phyloP scores from a whole-genome alignment of 1,139 yeast genomes.

The Yamadazyma dushanensis region DNA sequence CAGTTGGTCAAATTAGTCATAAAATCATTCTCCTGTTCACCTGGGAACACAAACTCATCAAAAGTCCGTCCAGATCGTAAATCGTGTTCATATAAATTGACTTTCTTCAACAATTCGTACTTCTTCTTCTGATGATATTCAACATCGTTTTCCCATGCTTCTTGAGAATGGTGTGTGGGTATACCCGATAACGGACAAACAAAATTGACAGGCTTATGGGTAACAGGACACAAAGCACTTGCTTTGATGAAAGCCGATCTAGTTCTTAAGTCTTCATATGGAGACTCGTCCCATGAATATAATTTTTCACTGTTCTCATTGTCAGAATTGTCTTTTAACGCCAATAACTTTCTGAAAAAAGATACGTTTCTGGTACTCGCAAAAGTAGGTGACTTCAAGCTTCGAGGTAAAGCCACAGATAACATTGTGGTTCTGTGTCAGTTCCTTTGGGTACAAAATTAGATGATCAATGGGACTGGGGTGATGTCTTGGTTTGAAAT shows the following conservation, averaged over 20 bases:
- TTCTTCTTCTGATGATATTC: slow-evolving; percentile 68
- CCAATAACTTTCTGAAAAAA: slow-evolving; percentile 40
- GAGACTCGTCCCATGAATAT: slow-evolving; percentile 80
- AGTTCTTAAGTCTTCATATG: slow-evolving; percentile 81
- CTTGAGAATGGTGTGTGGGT: slow-evolving; percentile 89
- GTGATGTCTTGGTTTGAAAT: not conserved
- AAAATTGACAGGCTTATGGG: slow-evolving; percentile 73
- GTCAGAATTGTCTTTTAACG: slow-evolving; percentile 27
- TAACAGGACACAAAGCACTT: slow-evolving; percentile 88
- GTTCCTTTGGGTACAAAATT: not conserved
- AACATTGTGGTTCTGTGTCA: not conserved
- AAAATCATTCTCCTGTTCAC: slow-evolving; percentile 73
- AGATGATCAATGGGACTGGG: not conserved
- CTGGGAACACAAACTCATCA: slow-evolving; percentile 94
- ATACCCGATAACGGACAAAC: slow-evolving; percentile 94
- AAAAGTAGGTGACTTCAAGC: not conserved
- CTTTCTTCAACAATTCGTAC: slow-evolving; percentile 77
- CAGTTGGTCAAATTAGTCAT: slow-evolving; percentile 78
- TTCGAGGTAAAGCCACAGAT: not conserved
- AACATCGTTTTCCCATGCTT: slow-evolving; percentile 83
- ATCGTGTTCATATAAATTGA: slow-evolving; percentile 92
- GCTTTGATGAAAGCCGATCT: slow-evolving; percentile 91
- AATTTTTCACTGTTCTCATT: slow-evolving; percentile 11
- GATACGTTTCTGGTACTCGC: slow-evolving; percentile 27
- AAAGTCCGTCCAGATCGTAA: slow-evolving; percentile 89